Base-by-base conservation (phyloP, 805 yeast species). In the Kodamaea leandrae region DNA sequence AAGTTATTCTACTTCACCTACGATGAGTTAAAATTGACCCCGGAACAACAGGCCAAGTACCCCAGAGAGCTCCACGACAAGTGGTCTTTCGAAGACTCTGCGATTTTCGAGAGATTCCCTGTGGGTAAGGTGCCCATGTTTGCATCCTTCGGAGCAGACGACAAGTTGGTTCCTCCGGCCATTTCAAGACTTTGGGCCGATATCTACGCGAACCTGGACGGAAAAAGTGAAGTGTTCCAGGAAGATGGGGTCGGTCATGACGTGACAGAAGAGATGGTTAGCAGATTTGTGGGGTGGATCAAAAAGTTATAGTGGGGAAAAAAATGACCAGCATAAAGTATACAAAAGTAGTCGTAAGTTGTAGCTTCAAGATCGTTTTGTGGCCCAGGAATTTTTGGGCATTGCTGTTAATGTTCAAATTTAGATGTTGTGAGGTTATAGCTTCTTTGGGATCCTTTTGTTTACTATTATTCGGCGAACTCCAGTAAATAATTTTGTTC, bases 111-210 rank as follows among this genome's bases (percentile, higher is more conserved):
- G 35, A 43, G 52, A 24, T 68, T 62, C 46, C 65, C 69, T 4
- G 55, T 55, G 50, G 30, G 44, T 14, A 48, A 53, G 24, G 51
- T 68, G 42, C 61, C 58, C 33, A 32, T 66, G 48, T 68, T 61
- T 50, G 72, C 72, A 1, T 38, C 60, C 15, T 67, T 61, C 45
- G 73, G 70, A 8, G 55, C 49, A 9, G 54, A 52, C 7, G 75
- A 69, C 39, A 55, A 52, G 3, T 46, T 64, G 37, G 74, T 67
- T 1, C 75, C 73, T 13, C 55, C 63, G 2, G 49, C 47, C 23
- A 57, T 66, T 21, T 49, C 66, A 8, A 46, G 44, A 15, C 45
- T 57, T 26, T 68, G 72, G 69, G 46, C 55, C 12, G 65, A 62
- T 4, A 35, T 57, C 38, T 64, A 55, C 47, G 43, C 45, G 28